Percentiles rank a stretch among this genome's conserved stretches.
Evolutionary conservation across 345 rosid genomes (phyloP).

Genomic region (Syzygium oleosum): DNA sequence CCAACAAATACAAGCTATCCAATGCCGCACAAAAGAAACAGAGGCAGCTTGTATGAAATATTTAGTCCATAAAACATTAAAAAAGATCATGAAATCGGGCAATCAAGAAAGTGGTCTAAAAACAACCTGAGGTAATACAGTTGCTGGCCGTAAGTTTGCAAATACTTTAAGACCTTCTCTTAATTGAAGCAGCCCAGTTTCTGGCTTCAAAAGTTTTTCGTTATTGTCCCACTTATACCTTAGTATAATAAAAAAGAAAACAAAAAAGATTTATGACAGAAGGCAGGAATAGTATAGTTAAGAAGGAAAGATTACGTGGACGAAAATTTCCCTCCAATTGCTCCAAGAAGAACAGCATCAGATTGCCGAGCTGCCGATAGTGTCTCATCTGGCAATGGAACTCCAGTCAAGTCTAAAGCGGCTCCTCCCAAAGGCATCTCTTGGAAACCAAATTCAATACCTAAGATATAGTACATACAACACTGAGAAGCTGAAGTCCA

Average conservation of each 20-base stretch:
- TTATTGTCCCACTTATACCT: constrained; percentile 97
- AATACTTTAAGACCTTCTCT: constrained; percentile 82
- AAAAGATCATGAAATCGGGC: background rate
- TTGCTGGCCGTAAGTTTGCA: constrained; percentile 90
- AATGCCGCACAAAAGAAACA: background rate
- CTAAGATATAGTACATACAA: constrained; percentile 11
- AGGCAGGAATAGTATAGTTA: background rate
- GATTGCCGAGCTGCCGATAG: constrained; percentile 63
- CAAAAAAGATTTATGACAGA: background rate
- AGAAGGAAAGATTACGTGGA: background rate
- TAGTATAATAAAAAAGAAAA: background rate
- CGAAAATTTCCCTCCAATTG: constrained; percentile 76
- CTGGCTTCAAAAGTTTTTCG: constrained; percentile 84
- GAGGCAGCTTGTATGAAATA: background rate
- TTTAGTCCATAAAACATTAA: background rate
- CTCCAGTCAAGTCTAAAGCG: constrained; percentile 88
- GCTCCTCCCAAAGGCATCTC: constrained; percentile 96
- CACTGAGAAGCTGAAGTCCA: background rate
- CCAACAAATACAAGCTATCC: background rate
- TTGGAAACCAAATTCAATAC: constrained; percentile 67
- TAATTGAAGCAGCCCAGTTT: constrained; percentile 80
- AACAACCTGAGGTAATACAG: constrained; percentile 77
- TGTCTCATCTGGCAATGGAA: constrained; percentile 87
- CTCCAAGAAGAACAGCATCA: constrained; percentile 93
- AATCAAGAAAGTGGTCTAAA: background rate